A percentile compares a stretch with the other conserved stretches of the same genome.
These are phyloP conservation scores for Yamadazyma songkhlaensis DNA, from an alignment of 1,139 yeast genomes.

Conservation along the genomic window DNA sequence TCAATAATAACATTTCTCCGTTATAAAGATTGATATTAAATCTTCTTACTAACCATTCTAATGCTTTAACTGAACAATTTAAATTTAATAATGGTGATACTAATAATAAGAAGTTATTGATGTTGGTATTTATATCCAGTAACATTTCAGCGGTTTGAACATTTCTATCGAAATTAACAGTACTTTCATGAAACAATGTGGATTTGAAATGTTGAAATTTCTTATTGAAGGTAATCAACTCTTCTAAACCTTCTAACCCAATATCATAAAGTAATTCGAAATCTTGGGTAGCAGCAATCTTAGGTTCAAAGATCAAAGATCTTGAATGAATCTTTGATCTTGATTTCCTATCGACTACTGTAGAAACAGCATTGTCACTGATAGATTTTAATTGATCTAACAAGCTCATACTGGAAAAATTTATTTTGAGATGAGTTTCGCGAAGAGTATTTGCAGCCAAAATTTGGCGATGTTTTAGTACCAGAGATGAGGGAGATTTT, in stretches of 20 bases:
- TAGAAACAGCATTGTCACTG: constrained; percentile 62
- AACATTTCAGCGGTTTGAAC: constrained; percentile 76
- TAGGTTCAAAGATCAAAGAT: constrained; percentile 82
- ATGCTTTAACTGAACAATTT: constrained; percentile 74
- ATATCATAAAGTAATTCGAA: constrained; percentile 75
- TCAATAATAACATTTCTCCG: constrained; percentile 65
- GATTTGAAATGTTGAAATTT: constrained; percentile 67
- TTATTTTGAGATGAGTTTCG: background rate
- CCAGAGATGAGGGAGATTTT: background rate
- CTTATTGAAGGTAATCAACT: constrained; percentile 67
- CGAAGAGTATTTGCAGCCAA: background rate
- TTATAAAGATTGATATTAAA: constrained; percentile 84
- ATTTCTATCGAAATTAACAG: constrained; percentile 75
- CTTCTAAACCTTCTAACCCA: constrained; percentile 74
- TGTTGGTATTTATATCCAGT: constrained; percentile 68
- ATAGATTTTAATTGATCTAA: constrained; percentile 80
- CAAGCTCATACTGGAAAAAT: constrained; percentile 45
- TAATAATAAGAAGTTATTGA: constrained; percentile 69
- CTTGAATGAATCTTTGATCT: constrained; percentile 85
- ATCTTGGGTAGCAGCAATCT: constrained; percentile 90
- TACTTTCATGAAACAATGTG: constrained; percentile 78
- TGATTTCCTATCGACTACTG: constrained; percentile 81
- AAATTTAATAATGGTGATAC: constrained; percentile 75
- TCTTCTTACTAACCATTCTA: constrained; percentile 94
- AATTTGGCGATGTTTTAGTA: background rate